Base-by-base conservation (phyloP, 768 basidiomycete genomes). In the Tulasnella sp. region DNA sequence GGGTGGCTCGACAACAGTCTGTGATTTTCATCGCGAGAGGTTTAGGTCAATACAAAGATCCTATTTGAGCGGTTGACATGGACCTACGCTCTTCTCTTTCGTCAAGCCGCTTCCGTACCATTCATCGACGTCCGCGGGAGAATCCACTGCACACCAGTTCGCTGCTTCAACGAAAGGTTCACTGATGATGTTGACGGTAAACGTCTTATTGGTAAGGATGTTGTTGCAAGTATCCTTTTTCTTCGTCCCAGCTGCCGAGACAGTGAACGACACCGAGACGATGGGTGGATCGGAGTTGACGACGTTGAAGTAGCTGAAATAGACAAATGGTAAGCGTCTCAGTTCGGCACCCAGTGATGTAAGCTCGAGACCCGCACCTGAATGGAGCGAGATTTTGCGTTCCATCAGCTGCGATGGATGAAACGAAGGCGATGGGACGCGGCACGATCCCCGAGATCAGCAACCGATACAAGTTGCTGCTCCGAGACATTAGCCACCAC, bases 391-490 rank as follows among this genome's bases (percentile, higher is more conserved):
- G 87, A 83, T 92, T 93, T 26, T 86, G 83, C 5, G 85, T 81
- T 2, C 88, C 90, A 76, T 86, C 83, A 5, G 81, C 78, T n/a
- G 88, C 88, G 55, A 90, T 78, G 10, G 90, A 87, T 16, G 91
- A 91, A 48, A 92, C 87, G 79, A 92, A 87, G 1, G 90, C 91
- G 73, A 92, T 88, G 16, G 91, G 91, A 51, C 92, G 87, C 26
- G 91, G 92, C 16, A 89, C 83, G 77, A 92, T 86, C 11, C 88
- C 88, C 74, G 88, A 89, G 13, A 88, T 89, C 81, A 91, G 81
- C 77, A 91, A 81, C 37, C 84, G 85, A 82, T 91, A 90, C 75
- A 85, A 81, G 77, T 82, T 81, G 69, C 85, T 84, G 57, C 32
- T 15, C 44, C 23, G 13, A 46, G 3, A 2, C 29, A 26, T 77